Evolutionary conservation across 1,284 basidiomycete species (phyloP).

Genomic region (Irpex sp.): DNA sequence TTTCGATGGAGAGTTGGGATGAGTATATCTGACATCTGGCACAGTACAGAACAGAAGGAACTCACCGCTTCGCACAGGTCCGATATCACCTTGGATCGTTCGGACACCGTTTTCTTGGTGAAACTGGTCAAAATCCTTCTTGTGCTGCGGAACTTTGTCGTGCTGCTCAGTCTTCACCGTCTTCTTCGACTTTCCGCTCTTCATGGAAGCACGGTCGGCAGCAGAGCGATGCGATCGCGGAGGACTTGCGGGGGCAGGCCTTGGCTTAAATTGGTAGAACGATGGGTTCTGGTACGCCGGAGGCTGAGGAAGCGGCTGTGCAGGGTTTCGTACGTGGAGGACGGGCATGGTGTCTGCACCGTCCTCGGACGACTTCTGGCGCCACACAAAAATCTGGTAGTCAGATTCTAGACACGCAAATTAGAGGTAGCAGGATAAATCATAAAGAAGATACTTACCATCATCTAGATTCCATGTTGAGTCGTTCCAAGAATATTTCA

Average conservation of each 20-base stretch:
- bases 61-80: slow-evolving; percentile 82
- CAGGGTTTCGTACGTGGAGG: slow-evolving; percentile 64
- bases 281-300: slow-evolving; percentile 64
- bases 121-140: slow-evolving; percentile 80
- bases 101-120: slow-evolving; percentile 91
- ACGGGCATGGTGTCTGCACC: slow-evolving; percentile 39
- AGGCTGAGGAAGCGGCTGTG: slow-evolving; percentile 51
- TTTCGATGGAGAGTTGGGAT: slow-evolving; percentile 26
- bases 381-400: slow-evolving; percentile 76
- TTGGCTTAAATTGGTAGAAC: slow-evolving; percentile 62
- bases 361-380: slow-evolving; percentile 41
- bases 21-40: background rate
- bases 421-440: background rate
- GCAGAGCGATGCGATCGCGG: slow-evolving; percentile 22
- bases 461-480: slow-evolving; percentile 78
- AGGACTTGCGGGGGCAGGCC: slow-evolving; percentile 18
- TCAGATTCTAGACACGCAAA: slow-evolving; percentile 54
- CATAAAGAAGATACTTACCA: slow-evolving; percentile 38
- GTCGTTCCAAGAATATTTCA: slow-evolving; percentile 77
- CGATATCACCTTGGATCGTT: slow-evolving; percentile 89
- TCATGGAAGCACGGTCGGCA: slow-evolving; percentile 26
- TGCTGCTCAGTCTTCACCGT: slow-evolving; percentile 26
- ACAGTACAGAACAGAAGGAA: slow-evolving; percentile 5
- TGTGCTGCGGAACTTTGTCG: slow-evolving; percentile 54
- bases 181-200: slow-evolving; percentile 39